Conservation (phyloP, 2,329 filamentous ascomycete genomes). For the Paramyrothecium roridum region DNA sequence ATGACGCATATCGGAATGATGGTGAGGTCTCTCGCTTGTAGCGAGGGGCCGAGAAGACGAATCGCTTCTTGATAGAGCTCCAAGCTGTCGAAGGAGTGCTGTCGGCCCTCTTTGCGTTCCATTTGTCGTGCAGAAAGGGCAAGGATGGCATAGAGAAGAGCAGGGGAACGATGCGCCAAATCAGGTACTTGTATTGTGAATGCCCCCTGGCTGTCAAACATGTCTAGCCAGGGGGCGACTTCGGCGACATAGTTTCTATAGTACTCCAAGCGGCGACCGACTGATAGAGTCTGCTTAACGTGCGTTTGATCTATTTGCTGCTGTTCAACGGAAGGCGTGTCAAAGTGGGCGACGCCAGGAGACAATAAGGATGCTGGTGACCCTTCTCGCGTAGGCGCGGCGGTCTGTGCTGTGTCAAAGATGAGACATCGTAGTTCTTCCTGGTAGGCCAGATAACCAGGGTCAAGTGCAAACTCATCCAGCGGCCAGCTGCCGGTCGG, state of each 20-base stretch:
- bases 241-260: conserved; percentile 50
- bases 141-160: conserved; percentile 48
- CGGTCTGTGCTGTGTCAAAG: conserved; percentile 41
- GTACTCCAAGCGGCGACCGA: conserved; percentile 31
- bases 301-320: conserved; percentile 7
- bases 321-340: too few species aligned
- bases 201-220: conserved; percentile 50
- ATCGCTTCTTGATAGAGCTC: conserved; percentile 55
- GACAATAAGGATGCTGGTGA: conserved; percentile 22
- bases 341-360: too few species aligned
- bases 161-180: conserved; percentile 41
- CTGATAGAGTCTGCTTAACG: conserved; percentile 23
- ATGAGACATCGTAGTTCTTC: conserved; percentile 43
- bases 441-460: conserved; percentile 40
- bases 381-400: conserved; percentile 34
- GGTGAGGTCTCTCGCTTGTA: conserved; percentile 26
- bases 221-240: conserved; percentile 55
- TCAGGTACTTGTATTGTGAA: conserved; percentile 51
- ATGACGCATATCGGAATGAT: conserved; percentile 35
- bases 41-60: conserved; percentile 31
- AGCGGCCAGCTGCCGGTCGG: conserved; percentile 25
- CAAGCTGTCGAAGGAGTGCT: conserved; percentile 46
- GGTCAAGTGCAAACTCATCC: conserved; percentile 34
- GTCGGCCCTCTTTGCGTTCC: conserved; percentile 44
- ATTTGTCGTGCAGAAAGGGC: conserved; percentile 53